Evolutionary conservation across 106 monocot species (phyloP), one percentile per base, ranked within the genome.

Genomic region (Dendrobium chrysotoxum): DNA sequence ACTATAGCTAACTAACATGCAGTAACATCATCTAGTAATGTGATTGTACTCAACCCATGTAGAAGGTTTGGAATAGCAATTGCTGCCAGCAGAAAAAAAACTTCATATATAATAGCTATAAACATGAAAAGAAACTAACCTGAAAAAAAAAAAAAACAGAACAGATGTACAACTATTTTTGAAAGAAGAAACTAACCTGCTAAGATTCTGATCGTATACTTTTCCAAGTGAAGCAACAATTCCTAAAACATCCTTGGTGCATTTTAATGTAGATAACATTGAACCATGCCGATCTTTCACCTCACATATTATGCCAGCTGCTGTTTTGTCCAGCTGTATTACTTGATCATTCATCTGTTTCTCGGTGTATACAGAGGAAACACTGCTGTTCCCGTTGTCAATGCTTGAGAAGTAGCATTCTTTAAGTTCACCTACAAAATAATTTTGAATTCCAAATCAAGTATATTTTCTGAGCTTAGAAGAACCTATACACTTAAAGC

Each of bases 191-290:
- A 53, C 41, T 84, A 70, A 89, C 96, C 93, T 90, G 86, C 89
- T 96, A 78, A 96, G 80, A 65, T 96, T 93, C 38, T 85, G 90
- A 86, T 96, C 88, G 42, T 79, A 80, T 77, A 92, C 87, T 89
- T 86, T 90, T 71, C 90, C 89, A 82, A 96, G 88, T 70, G 84
- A 88, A 45, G 92, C 91, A 25, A 96, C 90, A 75, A 93, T 77
- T 78, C 96, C 96, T 18, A 93, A 67, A 25, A 93, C 85, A 84
- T 93, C 92, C 82, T 90, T 96, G n/a, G 79, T 88, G 31, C 82
- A 44, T 35, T 84, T 79, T 67, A 89, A 58, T 53, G 86, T 87
- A 35, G 87, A 87, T 74, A 77, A 78, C 80, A 85, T 71, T n/a
- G 38, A 20, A 25, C 75, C 80, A 81, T 88, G 83, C 57, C 78